Percentiles rank a stretch among this genome's conserved stretches.
Conservation (phyloP, 495 filamentous ascomycete genomes). For the Tirmania nivea region DNA sequence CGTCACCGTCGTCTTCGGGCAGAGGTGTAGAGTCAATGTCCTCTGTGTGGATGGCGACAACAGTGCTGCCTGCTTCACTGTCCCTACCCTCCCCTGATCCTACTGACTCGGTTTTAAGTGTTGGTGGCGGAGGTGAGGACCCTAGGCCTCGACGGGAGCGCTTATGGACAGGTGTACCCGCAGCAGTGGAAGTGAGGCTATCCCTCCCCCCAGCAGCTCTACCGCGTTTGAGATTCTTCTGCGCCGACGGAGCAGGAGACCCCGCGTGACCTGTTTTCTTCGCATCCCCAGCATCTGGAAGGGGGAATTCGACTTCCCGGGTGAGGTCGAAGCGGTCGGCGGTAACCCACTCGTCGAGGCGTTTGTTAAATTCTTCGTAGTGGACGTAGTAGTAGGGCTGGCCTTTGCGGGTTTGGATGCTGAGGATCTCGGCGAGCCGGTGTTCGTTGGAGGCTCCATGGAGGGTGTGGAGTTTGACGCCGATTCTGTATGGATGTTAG, state of each 20-base stretch:
- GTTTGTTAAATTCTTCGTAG: slow-evolving; percentile 98
- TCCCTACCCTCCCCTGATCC: not conserved
- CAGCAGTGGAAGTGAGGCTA: not conserved
- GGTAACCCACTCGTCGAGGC: slow-evolving; percentile 89
- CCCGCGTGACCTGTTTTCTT: slow-evolving; percentile 35
- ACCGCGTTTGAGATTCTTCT: not conserved
- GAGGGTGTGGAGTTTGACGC: slow-evolving; percentile 33
- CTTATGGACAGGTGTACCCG: not conserved
- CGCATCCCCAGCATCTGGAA: slow-evolving; percentile 39
- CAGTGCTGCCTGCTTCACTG: not conserved
- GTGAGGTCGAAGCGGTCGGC: slow-evolving; percentile 60
- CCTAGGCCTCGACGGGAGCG: not conserved
- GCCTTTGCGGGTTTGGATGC: slow-evolving; percentile 64
- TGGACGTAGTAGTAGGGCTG: slow-evolving; percentile 82
- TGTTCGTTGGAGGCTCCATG: slow-evolving; percentile 34
- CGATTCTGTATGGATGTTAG: slow-evolving; percentile 30
- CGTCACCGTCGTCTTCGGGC: slow-evolving; percentile 31
- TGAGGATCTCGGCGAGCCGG: slow-evolving; percentile 81
- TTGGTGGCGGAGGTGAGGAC: not conserved
- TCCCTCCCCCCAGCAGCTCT: not conserved
- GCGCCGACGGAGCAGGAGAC: slow-evolving; percentile 24
- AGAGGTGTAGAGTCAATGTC: slow-evolving; percentile 29
- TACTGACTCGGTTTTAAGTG: not conserved
- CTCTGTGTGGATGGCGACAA: slow-evolving; percentile 15
- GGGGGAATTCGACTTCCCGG: slow-evolving; percentile 56